Base-by-base conservation (phyloP, 2,329 filamentous ascomycete species). In the Calonectria pteridis region DNA sequence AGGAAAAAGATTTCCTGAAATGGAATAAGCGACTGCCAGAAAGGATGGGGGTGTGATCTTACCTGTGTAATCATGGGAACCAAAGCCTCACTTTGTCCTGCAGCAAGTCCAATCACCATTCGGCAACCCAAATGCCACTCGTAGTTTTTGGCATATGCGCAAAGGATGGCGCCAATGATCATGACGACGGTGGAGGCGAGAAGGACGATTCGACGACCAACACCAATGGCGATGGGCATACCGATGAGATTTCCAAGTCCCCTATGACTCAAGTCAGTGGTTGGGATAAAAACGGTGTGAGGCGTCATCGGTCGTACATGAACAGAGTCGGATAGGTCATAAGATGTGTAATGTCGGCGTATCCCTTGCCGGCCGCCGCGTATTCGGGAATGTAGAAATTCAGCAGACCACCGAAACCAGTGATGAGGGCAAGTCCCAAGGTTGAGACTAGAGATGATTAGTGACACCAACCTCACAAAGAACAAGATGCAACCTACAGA, bases 241-340 rank as follows among this genome's bases (percentile, higher is more conserved):
- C 77, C 77, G 0, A 78, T 77, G 58, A 78, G 72, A 20, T 78
- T 78, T 13, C 77, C 77, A 62, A 78, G 78, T 16, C 77, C 77
- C 73, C 73, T 75, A 23, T 16, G 6, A 28, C 29, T 6, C 10
- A 11, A 50, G 28, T 68, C 10, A 72, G 43, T 13, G 4, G 6
- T 23, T 14, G 23, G 3, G 6, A 13, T 6, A 16, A 16, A 20
- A 14, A 6, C 10, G 4, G 20, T 28, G 11, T 18, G 23, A 6
- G 10, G 28, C n/a, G 18, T 26, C 18, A 4, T 16, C 16, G 49
- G n/a, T 58, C 66, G 33, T 69, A 75, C 73, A 75, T 75, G 62
- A 73, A 70, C 26, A 75, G 53, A 23, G 73, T 53, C 6, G 73
- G 73, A 53, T 75, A 75, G 18, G 70, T 75, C 73, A 75, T 75